Base-by-base conservation (phyloP, 768 basidiomycete genomes). In the Mycena polygramma region DNA sequence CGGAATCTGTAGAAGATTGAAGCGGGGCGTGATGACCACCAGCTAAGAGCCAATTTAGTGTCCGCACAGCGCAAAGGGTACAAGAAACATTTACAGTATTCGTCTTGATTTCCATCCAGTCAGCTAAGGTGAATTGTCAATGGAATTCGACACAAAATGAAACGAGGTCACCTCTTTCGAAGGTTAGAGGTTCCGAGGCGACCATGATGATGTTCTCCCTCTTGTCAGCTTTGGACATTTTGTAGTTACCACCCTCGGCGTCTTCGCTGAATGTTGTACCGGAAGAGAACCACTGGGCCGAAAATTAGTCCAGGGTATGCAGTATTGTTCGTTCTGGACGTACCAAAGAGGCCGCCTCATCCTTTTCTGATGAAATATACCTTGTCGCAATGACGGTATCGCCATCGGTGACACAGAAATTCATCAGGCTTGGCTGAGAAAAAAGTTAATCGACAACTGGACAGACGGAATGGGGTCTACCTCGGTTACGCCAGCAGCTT, bases 51-150 rank as follows among this genome's bases (percentile, higher is more conserved):
- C 36, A 48, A 14, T 4, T 64, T 13, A 45, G 53, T 4, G 20
- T 30, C 19, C 17, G 19, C 24, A 62, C 24, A 53, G 4, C 22
- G 17, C 4, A 55, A 37, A 36, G 39, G 17, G 24, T 57, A 39
- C 35, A 2, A 6, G 30, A 22, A 59, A 62, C 35, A 20, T 6
- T 52, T 43, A 73, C 69, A 3, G 72, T 73, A 39, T 99, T 98
- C 15, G 95, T 97, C 78, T 93, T 93, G 76, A 99, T 97, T 80
- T 98, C 98, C 92, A 98, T 97, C 98, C 98, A 99, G 79, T 99
- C 98, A 59, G 95, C 95, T 91, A 49, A 71, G 36, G 46, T 59
- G 41, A 7, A 46, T 54, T 62, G 63, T 54, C 46, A 68, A 52
- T 37, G 36, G 20, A n/a, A n/a, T 45, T 36, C 41, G 58, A 14